A percentile compares a stretch with the other conserved stretches of the same genome.
Conservation (phyloP, 495 filamentous ascomycete genomes). For the Neurospora africana region DNA sequence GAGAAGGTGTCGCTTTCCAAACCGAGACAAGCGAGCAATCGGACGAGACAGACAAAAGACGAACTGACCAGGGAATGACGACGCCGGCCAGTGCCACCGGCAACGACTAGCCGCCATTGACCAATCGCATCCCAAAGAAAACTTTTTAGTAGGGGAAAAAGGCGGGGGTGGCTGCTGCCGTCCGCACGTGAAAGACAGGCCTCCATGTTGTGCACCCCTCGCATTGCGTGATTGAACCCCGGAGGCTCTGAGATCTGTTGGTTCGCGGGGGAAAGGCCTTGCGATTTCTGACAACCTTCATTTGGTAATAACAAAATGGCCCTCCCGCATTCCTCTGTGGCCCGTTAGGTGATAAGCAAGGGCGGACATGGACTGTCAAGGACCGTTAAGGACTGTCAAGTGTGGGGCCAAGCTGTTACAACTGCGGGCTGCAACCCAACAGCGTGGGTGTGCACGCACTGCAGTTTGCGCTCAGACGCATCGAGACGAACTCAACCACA, state of each 20-base stretch:
- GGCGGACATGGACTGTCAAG: neutral
- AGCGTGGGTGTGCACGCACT: neutral
- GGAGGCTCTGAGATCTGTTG: neutral
- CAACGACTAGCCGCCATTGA: neutral
- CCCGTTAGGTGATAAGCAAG: neutral
- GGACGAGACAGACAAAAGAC: neutral
- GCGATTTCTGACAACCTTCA: neutral
- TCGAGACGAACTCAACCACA: neutral
- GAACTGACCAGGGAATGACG: neutral
- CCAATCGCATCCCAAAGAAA: neutral
- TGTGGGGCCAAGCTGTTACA: neutral
- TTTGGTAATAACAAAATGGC: neutral
- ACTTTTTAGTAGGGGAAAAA: neutral
- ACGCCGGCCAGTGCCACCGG: neutral
- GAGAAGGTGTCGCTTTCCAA: neutral
- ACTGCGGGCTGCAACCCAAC: neutral
- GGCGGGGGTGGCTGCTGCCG: neutral
- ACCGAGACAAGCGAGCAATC: neutral
- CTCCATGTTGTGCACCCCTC: neutral
- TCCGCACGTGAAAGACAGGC: neutral
- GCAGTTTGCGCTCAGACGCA: neutral
- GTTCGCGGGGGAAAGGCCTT: neutral
- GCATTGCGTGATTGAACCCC: neutral
- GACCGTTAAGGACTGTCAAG: neutral
- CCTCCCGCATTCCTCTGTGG: neutral